A percentile compares a stretch with the other conserved stretches of the same genome.
Evolutionary conservation across 1,284 basidiomycete species (phyloP).

Genomic region (Malassezia sp.): DNA sequence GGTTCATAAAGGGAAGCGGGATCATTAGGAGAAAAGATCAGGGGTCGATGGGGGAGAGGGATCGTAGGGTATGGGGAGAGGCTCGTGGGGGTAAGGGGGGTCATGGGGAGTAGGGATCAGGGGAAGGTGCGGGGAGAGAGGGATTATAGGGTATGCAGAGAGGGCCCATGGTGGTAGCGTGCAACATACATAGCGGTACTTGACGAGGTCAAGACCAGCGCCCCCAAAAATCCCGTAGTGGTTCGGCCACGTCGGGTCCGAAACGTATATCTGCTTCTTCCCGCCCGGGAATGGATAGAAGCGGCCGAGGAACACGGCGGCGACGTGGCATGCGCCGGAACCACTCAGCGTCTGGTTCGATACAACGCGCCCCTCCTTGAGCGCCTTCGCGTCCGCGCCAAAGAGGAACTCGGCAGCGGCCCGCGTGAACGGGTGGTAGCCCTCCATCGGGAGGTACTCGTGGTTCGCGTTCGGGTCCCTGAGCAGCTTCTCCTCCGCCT

Average conservation of each 20-base stretch:
- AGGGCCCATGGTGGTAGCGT: too few species aligned
- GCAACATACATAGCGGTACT: conserved; percentile 83
- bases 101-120: too few species aligned
- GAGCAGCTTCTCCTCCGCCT: conserved; percentile 66
- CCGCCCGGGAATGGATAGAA: conserved; percentile 58
- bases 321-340: conserved; percentile 89
- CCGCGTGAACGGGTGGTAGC: conserved; percentile 66
- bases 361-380: conserved; percentile 54
- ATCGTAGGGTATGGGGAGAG: too few species aligned
- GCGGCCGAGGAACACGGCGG: conserved; percentile 70
- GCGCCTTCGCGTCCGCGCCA: conserved; percentile 60
- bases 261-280: conserved; percentile 58
- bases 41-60: too few species aligned
- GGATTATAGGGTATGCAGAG: too few species aligned
- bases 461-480: conserved; percentile 69
- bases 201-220: conserved; percentile 64
- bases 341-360: conserved; percentile 67
- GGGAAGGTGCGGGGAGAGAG: too few species aligned
- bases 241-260: conserved; percentile 90
- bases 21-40: too few species aligned
- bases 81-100: too few species aligned
- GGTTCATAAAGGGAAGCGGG: too few species aligned
- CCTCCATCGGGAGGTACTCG: conserved; percentile 86
- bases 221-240: conserved; percentile 80
- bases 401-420: conserved; percentile 73